Percentiles rank a stretch among this genome's conserved stretches.
Evolutionary conservation across 2,329 filamentous ascomycete genomes (phyloP).

Genomic region (Fusarium devonianum): DNA sequence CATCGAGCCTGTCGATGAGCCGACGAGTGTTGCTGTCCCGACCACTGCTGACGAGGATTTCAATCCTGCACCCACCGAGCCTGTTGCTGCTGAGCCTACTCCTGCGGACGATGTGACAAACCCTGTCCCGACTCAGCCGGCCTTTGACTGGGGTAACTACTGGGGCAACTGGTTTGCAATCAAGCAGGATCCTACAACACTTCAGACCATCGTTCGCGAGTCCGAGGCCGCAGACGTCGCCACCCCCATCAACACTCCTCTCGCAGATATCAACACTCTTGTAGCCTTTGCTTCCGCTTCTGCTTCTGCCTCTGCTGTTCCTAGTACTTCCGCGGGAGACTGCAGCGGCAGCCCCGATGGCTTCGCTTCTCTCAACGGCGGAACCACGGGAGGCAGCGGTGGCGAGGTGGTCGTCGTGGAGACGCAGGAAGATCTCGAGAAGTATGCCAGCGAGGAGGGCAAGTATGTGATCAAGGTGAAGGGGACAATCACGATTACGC

Average conservation of each 20-base stretch:
- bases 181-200: conserved; percentile 3
- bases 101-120: background rate
- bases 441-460: conserved; percentile 29
- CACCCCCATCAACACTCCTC: background rate
- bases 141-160: too few relatives aligned
- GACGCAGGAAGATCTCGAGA: conserved; percentile 34
- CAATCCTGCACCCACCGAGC: too few relatives aligned
- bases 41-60: background rate
- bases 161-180: background rate
- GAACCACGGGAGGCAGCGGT: conserved; percentile 35
- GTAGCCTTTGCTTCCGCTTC: background rate
- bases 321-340: conserved; percentile 7
- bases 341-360: conserved; percentile 29
- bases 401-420: conserved; percentile 31
- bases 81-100: background rate
- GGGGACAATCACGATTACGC: conserved; percentile 34
- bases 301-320: background rate
- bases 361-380: conserved; percentile 38
- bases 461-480: conserved; percentile 38
- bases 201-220: conserved; percentile 2
- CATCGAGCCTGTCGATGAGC: background rate
- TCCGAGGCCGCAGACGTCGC: background rate
- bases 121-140: background rate
- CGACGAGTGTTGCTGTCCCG: background rate
- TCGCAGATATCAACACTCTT: background rate